Percentiles rank a stretch among this genome's conserved stretches.
phyloP scores from a whole-genome alignment of 768 basidiomycete genomes.

The Auriscalpium vulgare region DNA sequence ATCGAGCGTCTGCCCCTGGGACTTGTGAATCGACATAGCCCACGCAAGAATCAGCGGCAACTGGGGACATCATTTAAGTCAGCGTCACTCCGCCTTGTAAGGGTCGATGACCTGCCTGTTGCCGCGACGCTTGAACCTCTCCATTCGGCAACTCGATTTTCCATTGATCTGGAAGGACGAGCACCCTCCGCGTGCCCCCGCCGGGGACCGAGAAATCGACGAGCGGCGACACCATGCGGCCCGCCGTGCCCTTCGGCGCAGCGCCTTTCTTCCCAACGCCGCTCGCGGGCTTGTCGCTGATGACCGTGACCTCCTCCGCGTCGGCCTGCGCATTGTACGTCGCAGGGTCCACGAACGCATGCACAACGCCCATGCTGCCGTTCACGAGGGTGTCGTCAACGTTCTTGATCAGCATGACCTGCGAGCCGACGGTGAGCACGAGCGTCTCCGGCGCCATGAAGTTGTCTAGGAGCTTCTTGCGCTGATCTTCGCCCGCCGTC shows the following conservation, averaged over 20 bases:
- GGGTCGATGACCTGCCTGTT: slow-evolving; percentile 48
- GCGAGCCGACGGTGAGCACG: slow-evolving; percentile 69
- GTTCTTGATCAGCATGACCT: slow-evolving; percentile 97
- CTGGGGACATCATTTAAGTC: slow-evolving; percentile 28
- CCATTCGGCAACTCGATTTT: slow-evolving; percentile 86
- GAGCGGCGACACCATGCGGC: slow-evolving; percentile 43
- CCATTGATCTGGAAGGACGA: slow-evolving; percentile 69
- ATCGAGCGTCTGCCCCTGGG: slow-evolving; percentile 93
- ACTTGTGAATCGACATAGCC: slow-evolving; percentile 99
- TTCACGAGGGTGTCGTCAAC: slow-evolving; percentile 87
- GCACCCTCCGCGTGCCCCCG: slow-evolving; percentile 40
- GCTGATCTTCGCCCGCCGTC: slow-evolving; percentile 39
- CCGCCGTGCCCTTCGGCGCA: slow-evolving; percentile 11
- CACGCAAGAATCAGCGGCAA: slow-evolving; percentile 85
- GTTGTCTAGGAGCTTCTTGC: slow-evolving; percentile 76
- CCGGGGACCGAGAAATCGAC: slow-evolving; percentile 71
- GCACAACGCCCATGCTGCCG: slow-evolving; percentile 83
- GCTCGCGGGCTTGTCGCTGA: slow-evolving; percentile 1
- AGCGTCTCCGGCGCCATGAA: slow-evolving; percentile 80
- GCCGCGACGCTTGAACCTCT: slow-evolving; percentile 70
- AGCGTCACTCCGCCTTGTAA: neutral
- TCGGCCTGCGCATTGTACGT: slow-evolving; percentile 14
- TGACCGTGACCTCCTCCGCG: slow-evolving; percentile 7
- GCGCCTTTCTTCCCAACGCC: slow-evolving; percentile 3
- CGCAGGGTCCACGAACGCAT: slow-evolving; percentile 59